These are phyloP conservation scores for Lepiota subincarnata DNA, from an alignment of 768 basidiomycete species.

Conservation along the genomic window DNA sequence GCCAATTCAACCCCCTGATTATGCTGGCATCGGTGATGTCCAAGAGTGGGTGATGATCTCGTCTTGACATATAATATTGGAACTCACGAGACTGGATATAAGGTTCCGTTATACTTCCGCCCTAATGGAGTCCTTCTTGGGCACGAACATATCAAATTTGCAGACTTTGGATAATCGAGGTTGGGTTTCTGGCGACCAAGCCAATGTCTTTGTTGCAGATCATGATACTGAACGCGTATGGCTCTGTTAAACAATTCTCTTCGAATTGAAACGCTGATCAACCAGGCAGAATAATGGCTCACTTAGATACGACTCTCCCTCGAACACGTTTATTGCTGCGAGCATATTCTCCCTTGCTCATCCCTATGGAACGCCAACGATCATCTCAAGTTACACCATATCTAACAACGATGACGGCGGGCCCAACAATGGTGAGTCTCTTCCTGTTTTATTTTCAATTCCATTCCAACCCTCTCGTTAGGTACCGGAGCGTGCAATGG, in stretches of 20 bases:
- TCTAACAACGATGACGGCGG: conserved; percentile 49
- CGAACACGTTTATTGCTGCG: conserved; percentile 58
- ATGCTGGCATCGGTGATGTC: conserved; percentile 56
- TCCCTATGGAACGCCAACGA: conserved; percentile 60
- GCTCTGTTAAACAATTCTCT: background rate
- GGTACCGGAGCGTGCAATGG: conserved; percentile 47
- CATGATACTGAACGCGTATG: conserved; percentile 65
- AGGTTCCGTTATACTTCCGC: conserved; percentile 60
- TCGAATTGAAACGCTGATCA: background rate
- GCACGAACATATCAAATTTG: conserved; percentile 46
- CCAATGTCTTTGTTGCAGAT: conserved; percentile 66
- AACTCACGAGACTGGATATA: background rate
- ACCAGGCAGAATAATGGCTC: conserved; percentile 43
- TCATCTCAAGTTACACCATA: conserved; percentile 59
- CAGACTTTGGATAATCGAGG: conserved; percentile 50
- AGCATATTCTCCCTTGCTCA: conserved; percentile 64
- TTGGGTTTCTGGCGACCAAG: conserved; percentile 49
- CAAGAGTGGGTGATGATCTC: conserved; percentile 44
- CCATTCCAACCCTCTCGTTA: conserved; percentile 11
- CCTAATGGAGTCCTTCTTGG: conserved; percentile 47
- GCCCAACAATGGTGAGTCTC: conserved; percentile 49
- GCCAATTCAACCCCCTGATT: conserved; percentile 53
- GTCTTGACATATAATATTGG: background rate
- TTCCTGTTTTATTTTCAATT: background rate
- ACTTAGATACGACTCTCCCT: conserved; percentile 54